Evolutionary conservation across 805 yeast species (phyloP).

Genomic region (Nakazawaea anatomiae): DNA sequence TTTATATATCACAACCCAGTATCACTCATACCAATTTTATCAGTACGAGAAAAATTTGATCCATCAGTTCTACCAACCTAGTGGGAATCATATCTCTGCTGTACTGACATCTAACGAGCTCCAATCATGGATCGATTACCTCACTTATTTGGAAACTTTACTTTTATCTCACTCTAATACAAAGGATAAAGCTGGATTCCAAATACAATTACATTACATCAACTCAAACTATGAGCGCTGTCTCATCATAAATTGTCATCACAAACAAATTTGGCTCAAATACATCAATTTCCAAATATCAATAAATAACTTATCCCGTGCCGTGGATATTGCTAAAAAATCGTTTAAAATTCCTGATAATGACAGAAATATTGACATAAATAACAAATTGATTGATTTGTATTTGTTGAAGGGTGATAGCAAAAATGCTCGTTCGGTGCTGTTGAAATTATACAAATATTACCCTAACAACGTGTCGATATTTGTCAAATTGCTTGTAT

Average conservation of each 20-base stretch:
- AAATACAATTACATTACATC: slow-evolving; percentile 19
- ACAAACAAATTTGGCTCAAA: slow-evolving; percentile 44
- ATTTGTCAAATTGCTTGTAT: slow-evolving; percentile 34
- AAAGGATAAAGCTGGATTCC: slow-evolving; percentile 14
- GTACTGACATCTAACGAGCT: slow-evolving; percentile 37
- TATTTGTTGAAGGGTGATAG: slow-evolving; percentile 31
- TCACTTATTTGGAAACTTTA: slow-evolving; percentile 38
- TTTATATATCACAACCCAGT: slow-evolving; percentile 50
- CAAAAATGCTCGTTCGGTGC: slow-evolving; percentile 30
- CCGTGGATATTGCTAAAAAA: slow-evolving; percentile 19
- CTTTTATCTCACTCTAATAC: slow-evolving; percentile 9
- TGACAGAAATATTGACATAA: slow-evolving; percentile 20
- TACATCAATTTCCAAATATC: slow-evolving; percentile 41
- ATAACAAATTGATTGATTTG: slow-evolving; percentile 38
- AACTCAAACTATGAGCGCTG: slow-evolving; percentile 42
- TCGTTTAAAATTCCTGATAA: slow-evolving; percentile 14
- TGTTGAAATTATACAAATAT: slow-evolving; percentile 17
- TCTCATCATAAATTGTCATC: slow-evolving; percentile 36
- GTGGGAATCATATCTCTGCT: slow-evolving; percentile 17
- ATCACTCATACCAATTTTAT: slow-evolving; percentile 41
- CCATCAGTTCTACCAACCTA: slow-evolving; percentile 32
- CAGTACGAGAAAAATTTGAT: slow-evolving; percentile 39
- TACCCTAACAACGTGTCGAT: slow-evolving; percentile 30
- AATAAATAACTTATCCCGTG: slow-evolving; percentile 29
- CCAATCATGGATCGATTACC: slow-evolving; percentile 52